Evolutionary conservation across 2,329 filamentous ascomycete species (phyloP), one percentile per base, ranked within the genome.

Genomic region (Aspergillus fumigatiaffinis): DNA sequence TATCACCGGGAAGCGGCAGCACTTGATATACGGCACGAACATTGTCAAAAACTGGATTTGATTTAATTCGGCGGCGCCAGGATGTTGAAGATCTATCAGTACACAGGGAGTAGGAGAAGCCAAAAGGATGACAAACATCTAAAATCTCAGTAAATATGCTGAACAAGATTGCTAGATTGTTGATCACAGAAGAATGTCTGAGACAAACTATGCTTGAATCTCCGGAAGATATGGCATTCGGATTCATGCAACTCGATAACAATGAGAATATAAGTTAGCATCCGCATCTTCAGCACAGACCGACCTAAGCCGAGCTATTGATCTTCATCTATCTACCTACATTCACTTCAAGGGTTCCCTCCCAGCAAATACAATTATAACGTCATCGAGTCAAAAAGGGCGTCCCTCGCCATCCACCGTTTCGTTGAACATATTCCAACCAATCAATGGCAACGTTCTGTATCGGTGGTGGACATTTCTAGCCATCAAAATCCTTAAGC

Each of bases 1-100:
- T 14, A 38, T 64, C 21, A 64, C 64, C 3, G 66, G 64, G 9
- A 62, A 62, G 50, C 54, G 55, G 7, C 53, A 58, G 46, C 56
- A 53, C 12, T 21, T 64, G 6, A 44, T 51, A 17, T 67, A 68
- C 53, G 63, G 61, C 14, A 46, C 47, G 7, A 46, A 25, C 20
- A 26, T 56, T 17, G 48, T 55, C 42, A 50, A 42, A 32, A 12
- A 12, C 42, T 46, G 42, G 42, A 14, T 14, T 21, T 47, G 14
- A 23, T 17, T 7, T 5, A n/a, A 7, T 17, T 7, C 32, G 5
- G 32, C 14, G 14, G 14, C 32, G 32, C 5, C 23, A 47, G 12
- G 7, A 25, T 14, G 44, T 35, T 14, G 32, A 35, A 14, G 4
- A 17, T 35, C 4, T 35, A 17, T 35, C 32, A 17, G 32, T 35